Evolutionary conservation across 148 eudicot genomes (phyloP).

Genomic region (Nepenthes mirabilis): DNA sequence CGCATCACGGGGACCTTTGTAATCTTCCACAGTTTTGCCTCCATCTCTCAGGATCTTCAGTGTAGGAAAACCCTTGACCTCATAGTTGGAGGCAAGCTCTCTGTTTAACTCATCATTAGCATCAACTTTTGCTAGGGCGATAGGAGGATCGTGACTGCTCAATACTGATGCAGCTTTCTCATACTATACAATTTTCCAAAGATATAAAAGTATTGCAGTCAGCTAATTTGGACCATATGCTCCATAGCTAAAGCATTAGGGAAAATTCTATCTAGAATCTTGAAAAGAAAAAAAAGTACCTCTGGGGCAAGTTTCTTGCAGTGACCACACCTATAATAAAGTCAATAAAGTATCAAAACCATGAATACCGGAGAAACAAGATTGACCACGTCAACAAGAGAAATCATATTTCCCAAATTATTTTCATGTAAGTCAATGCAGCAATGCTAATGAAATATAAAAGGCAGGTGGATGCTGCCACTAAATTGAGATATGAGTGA

Average conservation of each 20-base stretch:
- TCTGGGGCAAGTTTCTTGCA: constrained; percentile 64
- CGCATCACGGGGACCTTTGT: constrained; percentile 65
- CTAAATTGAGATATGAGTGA: not conserved
- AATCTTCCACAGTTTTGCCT: constrained; percentile 45
- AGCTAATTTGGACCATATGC: not conserved
- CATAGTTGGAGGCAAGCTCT: constrained; percentile 32
- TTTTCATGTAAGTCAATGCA: too few species aligned
- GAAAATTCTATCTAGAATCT: not conserved
- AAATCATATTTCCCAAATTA: too few species aligned
- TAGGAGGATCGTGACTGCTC: constrained; percentile 40
- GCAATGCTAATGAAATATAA: too few species aligned
- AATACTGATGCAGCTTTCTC: constrained; percentile 56
- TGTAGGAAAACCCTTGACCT: constrained; percentile 47
- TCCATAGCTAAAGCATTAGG: not conserved
- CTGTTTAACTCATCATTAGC: constrained; percentile 48
- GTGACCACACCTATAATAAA: constrained; percentile 43
- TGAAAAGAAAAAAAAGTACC: constrained; percentile 16
- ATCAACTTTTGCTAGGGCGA: constrained; percentile 53
- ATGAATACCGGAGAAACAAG: not conserved
- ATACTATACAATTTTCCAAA: constrained; percentile 18
- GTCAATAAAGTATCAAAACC: not conserved
- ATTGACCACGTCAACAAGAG: not conserved
- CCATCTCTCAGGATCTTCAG: constrained; percentile 51
- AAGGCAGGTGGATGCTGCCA: not conserved
- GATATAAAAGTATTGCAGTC: not conserved